These are phyloP conservation scores for Sporobolomyces roseus DNA, from an alignment of 768 basidiomycete species.

Conservation along the genomic window DNA sequence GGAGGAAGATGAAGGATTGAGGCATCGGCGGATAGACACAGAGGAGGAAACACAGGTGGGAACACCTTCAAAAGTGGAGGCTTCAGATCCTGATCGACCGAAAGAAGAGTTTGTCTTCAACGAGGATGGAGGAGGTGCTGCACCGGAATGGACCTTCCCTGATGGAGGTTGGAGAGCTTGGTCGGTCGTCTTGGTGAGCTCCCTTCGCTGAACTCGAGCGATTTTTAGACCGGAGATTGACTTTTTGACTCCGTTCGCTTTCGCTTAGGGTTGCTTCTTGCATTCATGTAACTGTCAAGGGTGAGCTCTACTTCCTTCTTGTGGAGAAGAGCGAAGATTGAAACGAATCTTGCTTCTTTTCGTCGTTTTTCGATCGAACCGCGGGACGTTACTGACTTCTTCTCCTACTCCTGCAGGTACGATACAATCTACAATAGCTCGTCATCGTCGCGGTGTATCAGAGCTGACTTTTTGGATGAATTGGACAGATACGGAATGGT, in stretches of 20 bases:
- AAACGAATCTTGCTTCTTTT: too few relatives aligned
- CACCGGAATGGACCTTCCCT: conserved; percentile 33
- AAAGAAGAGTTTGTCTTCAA: neutral
- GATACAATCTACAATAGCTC: too few relatives aligned
- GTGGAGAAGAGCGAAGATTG: too few relatives aligned
- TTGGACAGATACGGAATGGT: conserved; percentile 17
- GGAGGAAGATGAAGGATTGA: conserved; percentile 1
- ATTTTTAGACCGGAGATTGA: too few relatives aligned
- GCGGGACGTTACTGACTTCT: too few relatives aligned
- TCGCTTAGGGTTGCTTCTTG: conserved; percentile 22
- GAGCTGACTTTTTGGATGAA: neutral
- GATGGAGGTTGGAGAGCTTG: conserved; percentile 34
- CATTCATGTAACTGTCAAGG: conserved; percentile 20
- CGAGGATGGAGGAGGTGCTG: conserved; percentile 1
- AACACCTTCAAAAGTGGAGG: neutral
- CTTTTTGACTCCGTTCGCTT: too few relatives aligned
- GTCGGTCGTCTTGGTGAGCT: conserved; percentile 34
- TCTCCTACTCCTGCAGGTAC: too few relatives aligned
- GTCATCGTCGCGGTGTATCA: neutral
- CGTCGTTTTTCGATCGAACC: too few relatives aligned
- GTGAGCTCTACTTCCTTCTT: neutral
- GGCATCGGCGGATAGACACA: neutral
- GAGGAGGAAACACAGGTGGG: neutral
- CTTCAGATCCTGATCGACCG: neutral
- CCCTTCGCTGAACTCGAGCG: too few relatives aligned